Evolutionary conservation across 2,329 filamentous ascomycete species (phyloP).

Genomic region (Aspergillus eucalypticola): DNA sequence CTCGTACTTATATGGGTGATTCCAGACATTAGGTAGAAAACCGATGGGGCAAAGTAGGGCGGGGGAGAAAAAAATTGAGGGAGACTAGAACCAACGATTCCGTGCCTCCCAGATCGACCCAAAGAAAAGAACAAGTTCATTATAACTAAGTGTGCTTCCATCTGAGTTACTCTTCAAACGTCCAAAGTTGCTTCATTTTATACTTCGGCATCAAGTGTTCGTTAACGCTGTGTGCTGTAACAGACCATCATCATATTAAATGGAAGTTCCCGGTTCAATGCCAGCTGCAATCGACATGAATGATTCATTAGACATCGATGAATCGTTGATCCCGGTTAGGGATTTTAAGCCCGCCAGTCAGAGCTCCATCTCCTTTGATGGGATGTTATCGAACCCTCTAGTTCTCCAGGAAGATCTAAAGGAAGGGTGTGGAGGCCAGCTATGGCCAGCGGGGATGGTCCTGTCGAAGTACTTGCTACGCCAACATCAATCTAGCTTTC

Average conservation of each 20-base stretch:
- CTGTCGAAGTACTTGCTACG: conserved; percentile 82
- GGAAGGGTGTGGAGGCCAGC: conserved; percentile 86
- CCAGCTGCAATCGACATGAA: conserved; percentile 27
- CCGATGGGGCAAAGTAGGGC: neutral
- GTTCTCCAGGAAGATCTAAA: conserved; percentile 81
- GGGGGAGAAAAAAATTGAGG: neutral
- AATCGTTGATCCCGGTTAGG: conserved; percentile 58
- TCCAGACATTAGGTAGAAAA: neutral
- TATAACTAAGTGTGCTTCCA: neutral
- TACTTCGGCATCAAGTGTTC: neutral
- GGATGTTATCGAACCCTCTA: conserved; percentile 69
- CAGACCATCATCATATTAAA: neutral
- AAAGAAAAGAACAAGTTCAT: neutral
- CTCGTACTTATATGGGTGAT: neutral
- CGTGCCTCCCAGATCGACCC: neutral
- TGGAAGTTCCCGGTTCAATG: conserved; percentile 15
- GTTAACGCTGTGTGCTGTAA: neutral
- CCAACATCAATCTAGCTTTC: conserved; percentile 65
- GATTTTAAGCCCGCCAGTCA: conserved; percentile 54
- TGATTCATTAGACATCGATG: conserved; percentile 48
- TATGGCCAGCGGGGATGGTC: conserved; percentile 93
- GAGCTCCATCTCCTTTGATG: conserved; percentile 66
- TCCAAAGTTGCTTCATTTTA: neutral
- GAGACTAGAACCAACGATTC: neutral
- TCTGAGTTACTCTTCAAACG: neutral